These are phyloP conservation scores for Hygrophorus russula DNA, from an alignment of 768 basidiomycete species.

Conservation along the genomic window DNA sequence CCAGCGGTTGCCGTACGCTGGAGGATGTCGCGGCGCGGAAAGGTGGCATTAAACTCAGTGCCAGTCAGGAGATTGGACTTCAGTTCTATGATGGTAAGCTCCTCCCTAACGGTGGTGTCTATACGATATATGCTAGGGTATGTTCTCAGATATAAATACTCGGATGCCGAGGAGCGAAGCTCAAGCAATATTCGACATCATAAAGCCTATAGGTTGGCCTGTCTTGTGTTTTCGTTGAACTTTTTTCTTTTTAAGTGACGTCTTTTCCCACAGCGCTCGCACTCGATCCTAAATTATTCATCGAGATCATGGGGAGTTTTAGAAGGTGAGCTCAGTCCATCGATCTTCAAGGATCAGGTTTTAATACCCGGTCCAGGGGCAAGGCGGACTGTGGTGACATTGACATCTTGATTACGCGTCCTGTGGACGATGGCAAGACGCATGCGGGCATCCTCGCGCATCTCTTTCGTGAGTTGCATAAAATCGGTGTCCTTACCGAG, in stretches of 20 bases:
- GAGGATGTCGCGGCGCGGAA: constrained; percentile 57
- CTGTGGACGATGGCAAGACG: constrained; percentile 57
- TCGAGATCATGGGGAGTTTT: constrained; percentile 91
- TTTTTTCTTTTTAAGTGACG: neutral
- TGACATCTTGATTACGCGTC: constrained; percentile 78
- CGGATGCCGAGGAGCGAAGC: constrained; percentile 84
- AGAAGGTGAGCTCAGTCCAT: constrained; percentile 36
- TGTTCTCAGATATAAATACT: constrained; percentile 55
- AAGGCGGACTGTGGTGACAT: constrained; percentile 83
- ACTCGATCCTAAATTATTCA: constrained; percentile 58
- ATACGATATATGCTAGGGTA: neutral
- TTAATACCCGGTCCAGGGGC: constrained; percentile 35
- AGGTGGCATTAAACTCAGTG: constrained; percentile 47
- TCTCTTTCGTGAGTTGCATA: constrained; percentile 47
- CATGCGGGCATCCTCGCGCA: constrained; percentile 45
- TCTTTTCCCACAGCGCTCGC: constrained; percentile 37
- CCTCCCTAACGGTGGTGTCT: neutral
- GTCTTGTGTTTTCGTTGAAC: neutral
- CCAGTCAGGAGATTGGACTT: constrained; percentile 57
- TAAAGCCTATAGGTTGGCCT: constrained; percentile 55
- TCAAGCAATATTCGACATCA: constrained; percentile 54
- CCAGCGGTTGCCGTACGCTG: constrained; percentile 65
- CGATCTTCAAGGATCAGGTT: neutral
- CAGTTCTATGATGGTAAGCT: constrained; percentile 55
- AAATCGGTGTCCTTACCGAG: constrained; percentile 59